phyloP scores from a whole-genome alignment of 371 early-diverging fungal genomes.

The Syncephalastrum monosporum region DNA sequence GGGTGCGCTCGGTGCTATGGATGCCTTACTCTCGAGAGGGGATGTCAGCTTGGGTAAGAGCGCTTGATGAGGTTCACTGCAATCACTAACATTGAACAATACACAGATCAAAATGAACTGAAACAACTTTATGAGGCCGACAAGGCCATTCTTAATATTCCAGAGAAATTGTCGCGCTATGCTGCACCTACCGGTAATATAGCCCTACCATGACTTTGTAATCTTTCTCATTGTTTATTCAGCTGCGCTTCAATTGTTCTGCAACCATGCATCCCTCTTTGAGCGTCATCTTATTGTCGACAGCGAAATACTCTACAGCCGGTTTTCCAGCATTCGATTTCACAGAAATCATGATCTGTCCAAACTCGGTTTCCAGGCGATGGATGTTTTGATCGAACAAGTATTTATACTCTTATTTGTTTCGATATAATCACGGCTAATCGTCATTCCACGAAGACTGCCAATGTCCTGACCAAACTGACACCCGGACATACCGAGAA shows the following conservation, averaged over 20 bases:
- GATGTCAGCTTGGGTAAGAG: not conserved
- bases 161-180: constrained; percentile 45
- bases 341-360: constrained; percentile 55
- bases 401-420: constrained; percentile 14
- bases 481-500: constrained; percentile 17
- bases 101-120: constrained; percentile 23
- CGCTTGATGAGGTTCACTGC: not conserved
- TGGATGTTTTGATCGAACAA: constrained; percentile 55
- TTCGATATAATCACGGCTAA: not conserved
- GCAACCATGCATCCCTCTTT: constrained; percentile 54
- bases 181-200: constrained; percentile 45
- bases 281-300: constrained; percentile 38
- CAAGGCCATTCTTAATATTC: constrained; percentile 40
- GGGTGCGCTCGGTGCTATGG: constrained; percentile 44
- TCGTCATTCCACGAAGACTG: constrained; percentile 10
- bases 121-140: constrained; percentile 30
- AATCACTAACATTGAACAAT: not conserved
- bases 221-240: constrained; percentile 2
- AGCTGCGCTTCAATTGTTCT: constrained; percentile 61
- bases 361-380: constrained; percentile 48
- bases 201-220: not conserved
- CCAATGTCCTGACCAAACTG: constrained; percentile 13
- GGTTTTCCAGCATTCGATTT: constrained; percentile 21
- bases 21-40: constrained; percentile 32
- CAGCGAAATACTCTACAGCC: constrained; percentile 42